Evolutionary conservation across 1,284 basidiomycete species (phyloP), one percentile per base, ranked within the genome.

Genomic region (Veloporphyrellus conicus): DNA sequence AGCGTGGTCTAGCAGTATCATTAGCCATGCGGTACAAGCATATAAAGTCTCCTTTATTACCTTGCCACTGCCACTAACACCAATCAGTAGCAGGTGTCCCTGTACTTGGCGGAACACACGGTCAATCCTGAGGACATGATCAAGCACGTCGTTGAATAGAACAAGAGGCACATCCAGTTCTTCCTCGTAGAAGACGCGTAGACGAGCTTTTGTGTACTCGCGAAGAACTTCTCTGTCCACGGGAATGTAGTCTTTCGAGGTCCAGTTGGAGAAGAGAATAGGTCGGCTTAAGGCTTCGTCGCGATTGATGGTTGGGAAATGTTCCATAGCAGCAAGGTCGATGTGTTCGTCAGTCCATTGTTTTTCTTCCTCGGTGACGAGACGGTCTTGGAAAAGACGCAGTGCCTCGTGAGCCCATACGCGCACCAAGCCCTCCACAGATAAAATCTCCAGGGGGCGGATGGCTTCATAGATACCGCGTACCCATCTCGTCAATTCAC

Each of bases 31-130:
- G 33, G 2, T 25, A 29, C 19, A 25, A 19, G 1, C 4, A 36
- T 25, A 12, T 9, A 39, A 32, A 33, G 12, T 23, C 33, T 44
- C 5, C 15, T 10, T 32, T 59, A 73, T 67, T 56, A 93, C 93
- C 82, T 99, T 96, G 53, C 97, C 97, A 64, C 92, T 93, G 37
- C 96, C 96, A 57, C 91, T 94, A 54, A 99, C 93, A 68, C 96
- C 96, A 59, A 99, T 99, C 40, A 99, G 77, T 18, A 99, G 75
- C 36, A 99, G 66, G 72, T 99, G 96, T 1, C 96, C 96, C 67
- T 98, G 95, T 5, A 96, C 78, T 70, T 99, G 96, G 19, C 95
- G 82, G 83, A 99, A 95, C n/a, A 99, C 96, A 61, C 96, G 88
- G 68, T 99, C 96, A 59, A 98, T 99, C 39, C 93, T 83, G 10